A percentile compares a stretch with the other conserved stretches of the same genome.
Evolutionary conservation across 805 yeast species (phyloP).

Genomic region (Saturnispora ahearnii): DNA sequence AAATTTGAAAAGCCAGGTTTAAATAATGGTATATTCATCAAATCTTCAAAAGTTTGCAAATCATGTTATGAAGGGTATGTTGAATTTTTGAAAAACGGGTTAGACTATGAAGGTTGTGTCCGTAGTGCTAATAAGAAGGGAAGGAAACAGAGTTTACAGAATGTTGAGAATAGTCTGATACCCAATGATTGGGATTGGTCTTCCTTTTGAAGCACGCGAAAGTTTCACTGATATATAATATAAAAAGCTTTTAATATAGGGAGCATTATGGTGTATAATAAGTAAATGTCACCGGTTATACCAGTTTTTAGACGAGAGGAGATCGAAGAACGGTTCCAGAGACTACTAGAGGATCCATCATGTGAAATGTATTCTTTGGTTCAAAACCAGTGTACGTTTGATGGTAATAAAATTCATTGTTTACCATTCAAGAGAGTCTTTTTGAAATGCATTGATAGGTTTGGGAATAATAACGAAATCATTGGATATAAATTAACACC

Average conservation of each 20-base stretch:
- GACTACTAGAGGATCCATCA: background rate
- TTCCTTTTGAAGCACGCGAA: background rate
- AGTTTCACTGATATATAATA: background rate
- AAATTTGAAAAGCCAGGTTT: slow-evolving; percentile 26
- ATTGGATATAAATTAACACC: slow-evolving; percentile 26
- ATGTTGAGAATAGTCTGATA: background rate
- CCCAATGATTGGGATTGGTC: slow-evolving; percentile 9
- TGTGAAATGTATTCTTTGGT: slow-evolving; percentile 18
- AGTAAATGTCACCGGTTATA: slow-evolving; percentile 42
- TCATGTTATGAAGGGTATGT: slow-evolving; percentile 21
- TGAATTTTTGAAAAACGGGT: slow-evolving; percentile 19
- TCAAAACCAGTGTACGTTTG: slow-evolving; percentile 41
- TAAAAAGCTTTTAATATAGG: background rate
- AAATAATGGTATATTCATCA: background rate
- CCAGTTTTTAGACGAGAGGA: slow-evolving; percentile 35
- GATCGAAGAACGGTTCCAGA: slow-evolving; percentile 19
- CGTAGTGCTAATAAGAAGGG: background rate
- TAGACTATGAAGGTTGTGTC: slow-evolving; percentile 19
- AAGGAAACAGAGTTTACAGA: background rate
- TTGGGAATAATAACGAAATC: slow-evolving; percentile 16
- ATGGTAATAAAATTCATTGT: slow-evolving; percentile 35
- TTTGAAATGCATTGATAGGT: slow-evolving; percentile 31
- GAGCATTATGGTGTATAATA: too few species aligned
- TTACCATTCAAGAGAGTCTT: slow-evolving; percentile 41
- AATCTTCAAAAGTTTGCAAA: slow-evolving; percentile 19